Base-by-base conservation (phyloP, 768 basidiomycete species). In the Kwoniella europaea region DNA sequence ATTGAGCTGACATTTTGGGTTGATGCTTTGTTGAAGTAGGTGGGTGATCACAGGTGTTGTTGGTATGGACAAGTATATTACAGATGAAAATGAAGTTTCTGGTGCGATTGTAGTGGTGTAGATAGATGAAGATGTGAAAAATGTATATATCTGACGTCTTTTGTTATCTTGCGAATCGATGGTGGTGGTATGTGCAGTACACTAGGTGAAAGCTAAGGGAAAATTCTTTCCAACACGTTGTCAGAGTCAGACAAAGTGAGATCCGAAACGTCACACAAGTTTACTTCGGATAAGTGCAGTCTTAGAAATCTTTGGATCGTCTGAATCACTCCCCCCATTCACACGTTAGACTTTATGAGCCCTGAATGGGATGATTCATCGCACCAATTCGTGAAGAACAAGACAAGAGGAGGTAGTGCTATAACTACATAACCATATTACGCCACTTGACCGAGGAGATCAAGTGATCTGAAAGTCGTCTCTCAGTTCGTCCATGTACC, bases 1-100 rank as follows among this genome's bases (percentile, higher is more conserved):
- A 73, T 54, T 63, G 63, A 63, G 52, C 50, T 54, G 74, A 73
- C 74, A 77, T 73, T 59, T 58, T 68, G 70, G n/a, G 60, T 58
- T 68, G 70, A 22, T 15, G 24, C n/a, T 53, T 7, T 59, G 46
- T 50, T 50, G 4, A 50, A 5, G 16, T 56, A 1, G 20, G 9
- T 52, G 50, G 24, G 35, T 35, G 3, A 35, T 35, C 35, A 9
- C 7, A 35, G 35, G 35, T 35, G 6, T 35, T 9, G 7, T 6
- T 7, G 35, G 7, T 35, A 35, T 35, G 35, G 1, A 9, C 35
- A 35, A 9, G 35, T 6, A 35, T 35, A 7, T 6, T 35, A 35
- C 35, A 35, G 35, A 35, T 35, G 3, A 6, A 29, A 29, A 6
- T 29, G 29, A 29, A 29, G 29, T 29, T 29, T 4, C 29, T 29